Base-by-base conservation (phyloP, 768 basidiomycete genomes). In the Podaxis sp. region DNA sequence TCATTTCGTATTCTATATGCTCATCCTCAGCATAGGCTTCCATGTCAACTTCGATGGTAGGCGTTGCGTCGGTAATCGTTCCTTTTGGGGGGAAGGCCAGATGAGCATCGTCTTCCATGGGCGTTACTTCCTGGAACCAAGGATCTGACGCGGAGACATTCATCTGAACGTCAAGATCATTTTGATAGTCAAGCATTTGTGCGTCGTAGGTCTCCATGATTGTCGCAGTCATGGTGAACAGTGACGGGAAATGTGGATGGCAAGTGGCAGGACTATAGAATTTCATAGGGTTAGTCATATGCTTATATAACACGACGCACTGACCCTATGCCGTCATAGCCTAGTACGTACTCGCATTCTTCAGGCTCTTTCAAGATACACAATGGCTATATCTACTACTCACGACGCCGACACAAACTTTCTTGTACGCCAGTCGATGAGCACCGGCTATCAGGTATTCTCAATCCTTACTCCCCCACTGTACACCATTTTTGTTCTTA, bases 401-500 rank as follows among this genome's bases (percentile, higher is more conserved):
- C 81, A 80, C 64, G 71, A 77, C 46, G 83, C 80, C 18, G 88
- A 90, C 64, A 81, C 79, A n/a, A 80, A 86, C 63, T 84, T 81
- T 68, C 82, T 90, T 35, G 82, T 89, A 46, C 84, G 88, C 48
- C 79, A 85, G 59, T 69, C 85, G 46, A 84, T 85, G 81, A 80
- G 74, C 32, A 80, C 83, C 66, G 89, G 89, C 28, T 91, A 90
- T 68, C 86, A 89, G 66, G 62, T 84, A 44, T 75, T 82, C 58
- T 91, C 90, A 5, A 65, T 90, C 27, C 63, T 90, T 44, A 76
- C 79, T 0, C 88, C 89, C 11, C 85, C 88, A 7, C 70, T 77
- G 5, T 92, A 91, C 63, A 71, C 78, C 4, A 78, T 76, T 0
- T 80, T 84, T 62, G 70, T 82, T 10, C 64, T 89, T 36, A 75